These are phyloP conservation scores for Epithemia pelagica DNA, from an alignment of 108 stramenopile genomes.

Conservation along the genomic window DNA sequence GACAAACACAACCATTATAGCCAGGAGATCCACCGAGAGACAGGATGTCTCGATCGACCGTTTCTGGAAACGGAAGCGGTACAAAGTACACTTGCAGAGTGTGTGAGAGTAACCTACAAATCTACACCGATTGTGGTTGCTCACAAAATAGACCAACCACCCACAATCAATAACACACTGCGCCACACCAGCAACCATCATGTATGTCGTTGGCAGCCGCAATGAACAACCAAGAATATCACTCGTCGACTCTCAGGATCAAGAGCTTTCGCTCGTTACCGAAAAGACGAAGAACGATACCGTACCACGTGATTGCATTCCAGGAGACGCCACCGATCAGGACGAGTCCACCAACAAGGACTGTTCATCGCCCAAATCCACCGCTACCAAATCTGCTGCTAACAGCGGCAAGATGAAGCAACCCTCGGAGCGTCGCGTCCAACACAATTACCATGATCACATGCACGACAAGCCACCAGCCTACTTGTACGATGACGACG, in stretches of 20 bases:
- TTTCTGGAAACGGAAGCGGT: no score
- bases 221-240: background rate
- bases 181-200: no score
- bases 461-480: constrained; percentile 28
- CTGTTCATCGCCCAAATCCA: background rate
- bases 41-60: background rate
- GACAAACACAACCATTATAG: background rate
- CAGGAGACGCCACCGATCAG: background rate
- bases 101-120: background rate
- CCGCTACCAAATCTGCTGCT: no score
- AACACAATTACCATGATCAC: constrained; percentile 74
- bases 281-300: background rate
- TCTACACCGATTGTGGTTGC: background rate
- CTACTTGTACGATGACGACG: background rate
- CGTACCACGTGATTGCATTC: background rate
- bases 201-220: background rate
- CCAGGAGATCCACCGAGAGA: background rate
- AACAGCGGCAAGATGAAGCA: background rate
- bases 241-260: no score
- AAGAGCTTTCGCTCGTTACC: background rate
- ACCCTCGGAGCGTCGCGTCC: constrained; percentile 14
- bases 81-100: no score
- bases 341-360: background rate
- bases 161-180: background rate
- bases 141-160: background rate